A percentile compares a stretch with the other conserved stretches of the same genome.
phyloP scores from a whole-genome alignment of 352 stramenopile genomes.

The Globisporangium paddicum region DNA sequence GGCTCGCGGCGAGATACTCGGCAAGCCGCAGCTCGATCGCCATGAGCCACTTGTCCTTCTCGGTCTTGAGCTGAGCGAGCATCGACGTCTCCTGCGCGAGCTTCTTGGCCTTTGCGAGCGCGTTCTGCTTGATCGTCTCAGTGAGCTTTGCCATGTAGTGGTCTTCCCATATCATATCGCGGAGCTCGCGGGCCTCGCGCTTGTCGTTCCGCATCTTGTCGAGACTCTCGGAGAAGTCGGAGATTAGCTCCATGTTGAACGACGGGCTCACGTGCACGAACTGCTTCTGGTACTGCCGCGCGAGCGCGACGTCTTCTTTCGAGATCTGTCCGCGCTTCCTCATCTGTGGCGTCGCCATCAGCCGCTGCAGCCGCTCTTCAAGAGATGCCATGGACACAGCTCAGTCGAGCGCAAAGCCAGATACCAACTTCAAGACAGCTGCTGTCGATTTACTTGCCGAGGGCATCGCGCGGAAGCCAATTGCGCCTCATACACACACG shows the following conservation, averaged over 20 bases:
- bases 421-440: background rate
- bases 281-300: slow-evolving; percentile 36
- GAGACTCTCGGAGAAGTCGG: slow-evolving; percentile 49
- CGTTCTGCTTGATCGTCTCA: slow-evolving; percentile 15
- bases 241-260: slow-evolving; percentile 44
- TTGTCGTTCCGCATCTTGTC: slow-evolving; percentile 33
- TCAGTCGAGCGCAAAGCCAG: background rate
- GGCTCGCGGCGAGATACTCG: slow-evolving; percentile 31
- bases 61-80: slow-evolving; percentile 44
- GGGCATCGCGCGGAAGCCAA: background rate
- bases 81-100: slow-evolving; percentile 47
- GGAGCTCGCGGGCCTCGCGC: slow-evolving; percentile 43
- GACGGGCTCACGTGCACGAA: slow-evolving; percentile 28
- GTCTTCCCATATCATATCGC: slow-evolving; percentile 68
- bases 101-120: slow-evolving; percentile 29
- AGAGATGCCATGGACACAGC: slow-evolving; percentile 9
- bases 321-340: slow-evolving; percentile 49
- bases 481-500: background rate
- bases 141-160: slow-evolving; percentile 31
- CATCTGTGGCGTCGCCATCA: slow-evolving; percentile 31
- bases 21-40: slow-evolving; percentile 47
- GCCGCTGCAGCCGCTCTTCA: slow-evolving; percentile 40
- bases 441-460: background rate
- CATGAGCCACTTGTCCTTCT: slow-evolving; percentile 70
- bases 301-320: slow-evolving; percentile 28